These are phyloP conservation scores for Xylaria sp. DNA, from an alignment of 2,329 filamentous ascomycete genomes.

Conservation along the genomic window DNA sequence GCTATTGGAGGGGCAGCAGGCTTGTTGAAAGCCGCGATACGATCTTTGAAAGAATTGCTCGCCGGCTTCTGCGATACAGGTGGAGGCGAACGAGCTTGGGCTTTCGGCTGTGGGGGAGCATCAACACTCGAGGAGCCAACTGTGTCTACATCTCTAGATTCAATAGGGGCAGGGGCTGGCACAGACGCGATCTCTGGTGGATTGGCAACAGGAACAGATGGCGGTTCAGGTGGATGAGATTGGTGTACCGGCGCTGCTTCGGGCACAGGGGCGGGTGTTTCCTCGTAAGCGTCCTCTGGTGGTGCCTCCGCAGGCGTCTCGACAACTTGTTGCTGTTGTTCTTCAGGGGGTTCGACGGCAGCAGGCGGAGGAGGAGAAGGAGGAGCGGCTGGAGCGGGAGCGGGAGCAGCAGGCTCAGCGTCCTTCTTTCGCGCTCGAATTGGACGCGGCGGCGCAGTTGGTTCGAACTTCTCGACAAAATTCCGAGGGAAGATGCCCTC, in stretches of 20 bases:
- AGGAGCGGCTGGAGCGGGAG: conserved; percentile 45
- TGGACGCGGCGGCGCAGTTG: conserved; percentile 87
- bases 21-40: conserved; percentile 97
- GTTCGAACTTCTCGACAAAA: conserved; percentile 97
- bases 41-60: conserved; percentile 86
- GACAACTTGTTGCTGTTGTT: conserved; percentile 38
- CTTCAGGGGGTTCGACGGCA: conserved; percentile 44
- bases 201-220: conserved; percentile 49
- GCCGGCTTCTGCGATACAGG: conserved; percentile 79
- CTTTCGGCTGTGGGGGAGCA: conserved; percentile 54
- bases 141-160: conserved; percentile 49
- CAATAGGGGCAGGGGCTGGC: conserved; percentile 51
- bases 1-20: conserved; percentile 83
- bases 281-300: conserved; percentile 46
- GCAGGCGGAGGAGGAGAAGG: conserved; percentile 50
- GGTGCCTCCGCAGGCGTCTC: conserved; percentile 38
- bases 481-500: conserved; percentile 95
- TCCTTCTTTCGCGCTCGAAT: conserved; percentile 79
- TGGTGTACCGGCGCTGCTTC: conserved; percentile 46
- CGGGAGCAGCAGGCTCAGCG: conserved; percentile 50
- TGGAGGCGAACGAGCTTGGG: conserved; percentile 68
- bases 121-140: conserved; percentile 55
- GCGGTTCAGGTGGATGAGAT: conserved; percentile 46
- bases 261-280: conserved; percentile 47
- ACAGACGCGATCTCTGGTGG: conserved; percentile 54